Conservation (phyloP, 2,329 filamentous ascomycete species). For the Alternaria arborescens region DNA sequence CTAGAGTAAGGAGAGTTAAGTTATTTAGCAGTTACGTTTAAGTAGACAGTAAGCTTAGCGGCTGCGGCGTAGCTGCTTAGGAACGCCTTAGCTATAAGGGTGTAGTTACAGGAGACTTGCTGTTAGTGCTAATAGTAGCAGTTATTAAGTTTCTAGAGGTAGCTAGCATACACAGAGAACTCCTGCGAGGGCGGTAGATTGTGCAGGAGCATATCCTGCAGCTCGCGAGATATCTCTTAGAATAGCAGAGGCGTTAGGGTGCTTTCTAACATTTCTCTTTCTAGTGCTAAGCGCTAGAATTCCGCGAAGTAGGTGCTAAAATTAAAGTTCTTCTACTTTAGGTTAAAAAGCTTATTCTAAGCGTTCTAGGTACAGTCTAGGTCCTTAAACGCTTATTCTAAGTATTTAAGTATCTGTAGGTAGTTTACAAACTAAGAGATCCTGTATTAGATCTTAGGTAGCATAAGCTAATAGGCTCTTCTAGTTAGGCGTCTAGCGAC, state of each 20-base stretch:
- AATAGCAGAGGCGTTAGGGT: no score
- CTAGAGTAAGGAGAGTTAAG: no score
- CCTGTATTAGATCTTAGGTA: conserved; percentile 3
- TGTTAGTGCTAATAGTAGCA: not conserved
- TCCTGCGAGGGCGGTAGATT: not conserved
- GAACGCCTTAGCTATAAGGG: no score
- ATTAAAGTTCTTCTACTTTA: not conserved
- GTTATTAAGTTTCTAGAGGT: not conserved
- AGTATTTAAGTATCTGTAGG: not conserved
- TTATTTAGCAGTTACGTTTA: no score
- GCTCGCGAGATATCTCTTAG: no score
- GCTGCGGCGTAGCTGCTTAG: no score
- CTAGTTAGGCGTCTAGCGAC: not conserved
- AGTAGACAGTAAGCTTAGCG: no score
- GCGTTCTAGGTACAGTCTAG: not conserved
- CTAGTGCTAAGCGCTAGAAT: not conserved
- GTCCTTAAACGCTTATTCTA: not conserved
- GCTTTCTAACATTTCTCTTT: not conserved
- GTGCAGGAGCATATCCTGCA: no score
- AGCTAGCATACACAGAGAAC: not conserved
- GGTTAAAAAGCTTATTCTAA: not conserved
- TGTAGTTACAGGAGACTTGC: not conserved
- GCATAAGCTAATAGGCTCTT: not conserved
- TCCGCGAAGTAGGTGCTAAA: conserved; percentile 1
- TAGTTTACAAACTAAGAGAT: not conserved